Conservation (phyloP, 768 basidiomycete genomes). For the Nidularia pulvinata region DNA sequence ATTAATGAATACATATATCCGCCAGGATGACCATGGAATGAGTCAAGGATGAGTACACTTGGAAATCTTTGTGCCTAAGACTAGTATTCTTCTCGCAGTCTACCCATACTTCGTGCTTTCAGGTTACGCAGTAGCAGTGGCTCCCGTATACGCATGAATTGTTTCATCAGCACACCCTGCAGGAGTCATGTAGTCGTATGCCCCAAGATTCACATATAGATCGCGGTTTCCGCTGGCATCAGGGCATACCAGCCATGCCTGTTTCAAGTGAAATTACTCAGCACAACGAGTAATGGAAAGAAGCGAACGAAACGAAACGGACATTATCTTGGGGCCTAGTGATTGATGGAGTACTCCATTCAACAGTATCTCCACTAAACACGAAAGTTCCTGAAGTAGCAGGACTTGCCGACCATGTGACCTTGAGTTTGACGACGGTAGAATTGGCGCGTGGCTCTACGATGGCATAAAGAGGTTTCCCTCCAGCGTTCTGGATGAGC, state of each 20-base stretch:
- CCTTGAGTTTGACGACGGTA: conserved; percentile 42
- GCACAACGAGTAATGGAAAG: background rate
- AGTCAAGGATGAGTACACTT: no score
- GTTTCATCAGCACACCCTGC: conserved; percentile 61
- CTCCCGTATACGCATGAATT: conserved; percentile 59
- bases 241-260: conserved; percentile 61
- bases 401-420: conserved; percentile 47
- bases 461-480: conserved; percentile 44
- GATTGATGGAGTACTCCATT: conserved; percentile 53
- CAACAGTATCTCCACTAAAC: conserved; percentile 58
- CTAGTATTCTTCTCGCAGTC: background rate
- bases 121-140: conserved; percentile 35
- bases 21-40: no score
- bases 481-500: conserved; percentile 46
- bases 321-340: conserved; percentile 52
- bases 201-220: conserved; percentile 54
- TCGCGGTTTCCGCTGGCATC: conserved; percentile 39
- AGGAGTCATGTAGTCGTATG: conserved; percentile 54
- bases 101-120: conserved; percentile 4
- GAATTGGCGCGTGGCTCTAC: conserved; percentile 47
- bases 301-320: conserved; percentile 10
- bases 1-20: no score
- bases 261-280: background rate
- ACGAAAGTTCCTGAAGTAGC: conserved; percentile 48
- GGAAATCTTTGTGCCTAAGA: no score